phyloP scores from a whole-genome alignment of 306 rosid species.

The Ziziphus jujuba region DNA sequence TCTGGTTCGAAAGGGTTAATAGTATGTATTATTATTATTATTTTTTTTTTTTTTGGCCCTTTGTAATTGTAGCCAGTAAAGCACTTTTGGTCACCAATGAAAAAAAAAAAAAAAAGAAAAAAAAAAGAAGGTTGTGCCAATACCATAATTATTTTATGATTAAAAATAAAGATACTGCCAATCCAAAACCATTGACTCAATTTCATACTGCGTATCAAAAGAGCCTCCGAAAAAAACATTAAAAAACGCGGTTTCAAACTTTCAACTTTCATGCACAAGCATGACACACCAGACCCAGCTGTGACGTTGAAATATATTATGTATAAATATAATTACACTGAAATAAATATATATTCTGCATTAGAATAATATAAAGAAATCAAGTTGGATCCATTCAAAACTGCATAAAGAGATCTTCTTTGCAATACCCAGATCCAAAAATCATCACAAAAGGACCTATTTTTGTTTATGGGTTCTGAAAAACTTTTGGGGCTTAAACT shows the following conservation, averaged over 20 bases:
- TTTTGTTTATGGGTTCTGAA: conserved; percentile 18
- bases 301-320: conserved; percentile 41
- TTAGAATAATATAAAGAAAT: conserved; percentile 22
- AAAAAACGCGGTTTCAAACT: conserved; percentile 61
- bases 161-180: no score
- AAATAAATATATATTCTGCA: background rate
- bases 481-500: conserved; percentile 11
- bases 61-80: no score
- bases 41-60: no score
- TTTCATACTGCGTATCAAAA: conserved; percentile 1
- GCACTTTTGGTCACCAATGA: no score
- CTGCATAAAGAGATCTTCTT: conserved; percentile 11
- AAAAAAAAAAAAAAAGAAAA: no score
- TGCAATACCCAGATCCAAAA: conserved; percentile 34
- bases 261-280: conserved; percentile 48
- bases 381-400: conserved; percentile 41
- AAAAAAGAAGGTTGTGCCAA: no score
- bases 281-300: conserved; percentile 51
- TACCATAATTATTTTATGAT: no score
- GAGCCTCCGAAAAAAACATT: conserved; percentile 19
- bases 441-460: conserved; percentile 16
- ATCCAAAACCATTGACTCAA: no score
- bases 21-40: no score
- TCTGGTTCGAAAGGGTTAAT: no score
- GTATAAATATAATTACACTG: conserved; percentile 1